phyloP scores from a whole-genome alignment of 495 filamentous ascomycete species.

The Tuber magnatum region DNA sequence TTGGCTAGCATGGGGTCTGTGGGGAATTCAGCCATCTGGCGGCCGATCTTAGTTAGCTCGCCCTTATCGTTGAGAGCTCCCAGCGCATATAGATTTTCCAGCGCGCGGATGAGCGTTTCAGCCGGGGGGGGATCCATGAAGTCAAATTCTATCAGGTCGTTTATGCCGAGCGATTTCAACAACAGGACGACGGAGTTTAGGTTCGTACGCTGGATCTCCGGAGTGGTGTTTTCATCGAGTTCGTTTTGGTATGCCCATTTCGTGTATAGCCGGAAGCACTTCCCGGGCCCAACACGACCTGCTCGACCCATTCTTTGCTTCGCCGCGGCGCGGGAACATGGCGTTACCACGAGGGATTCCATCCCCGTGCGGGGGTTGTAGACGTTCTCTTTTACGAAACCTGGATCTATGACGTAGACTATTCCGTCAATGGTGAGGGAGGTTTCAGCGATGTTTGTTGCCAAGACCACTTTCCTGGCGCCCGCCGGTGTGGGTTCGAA shows the following conservation, averaged over 20 bases:
- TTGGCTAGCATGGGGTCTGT: constrained; percentile 91
- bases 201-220: constrained; percentile 90
- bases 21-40: constrained; percentile 96
- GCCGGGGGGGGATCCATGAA: constrained; percentile 93
- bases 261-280: constrained; percentile 91
- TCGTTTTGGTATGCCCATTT: constrained; percentile 93
- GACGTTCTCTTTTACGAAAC: constrained; percentile 92
- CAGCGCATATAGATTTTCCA: constrained; percentile 89
- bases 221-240: constrained; percentile 83
- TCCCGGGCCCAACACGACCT: constrained; percentile 85
- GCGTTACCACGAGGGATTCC: constrained; percentile 83
- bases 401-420: constrained; percentile 84
- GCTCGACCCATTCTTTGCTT: constrained; percentile 90
- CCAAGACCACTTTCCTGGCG: constrained; percentile 76
- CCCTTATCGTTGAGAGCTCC: constrained; percentile 84
- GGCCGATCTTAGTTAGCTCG: constrained; percentile 81
- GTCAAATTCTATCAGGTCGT: constrained; percentile 89
- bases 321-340: constrained; percentile 87
- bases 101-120: constrained; percentile 79
- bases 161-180: constrained; percentile 85
- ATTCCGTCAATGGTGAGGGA: constrained; percentile 85
- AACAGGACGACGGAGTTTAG: constrained; percentile 76
- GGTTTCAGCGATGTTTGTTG: constrained; percentile 87
- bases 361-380: constrained; percentile 89
- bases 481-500: constrained; percentile 79